Base-by-base conservation (phyloP, 2,329 filamentous ascomycete genomes). In the Bimuria novae-zelandiae region DNA sequence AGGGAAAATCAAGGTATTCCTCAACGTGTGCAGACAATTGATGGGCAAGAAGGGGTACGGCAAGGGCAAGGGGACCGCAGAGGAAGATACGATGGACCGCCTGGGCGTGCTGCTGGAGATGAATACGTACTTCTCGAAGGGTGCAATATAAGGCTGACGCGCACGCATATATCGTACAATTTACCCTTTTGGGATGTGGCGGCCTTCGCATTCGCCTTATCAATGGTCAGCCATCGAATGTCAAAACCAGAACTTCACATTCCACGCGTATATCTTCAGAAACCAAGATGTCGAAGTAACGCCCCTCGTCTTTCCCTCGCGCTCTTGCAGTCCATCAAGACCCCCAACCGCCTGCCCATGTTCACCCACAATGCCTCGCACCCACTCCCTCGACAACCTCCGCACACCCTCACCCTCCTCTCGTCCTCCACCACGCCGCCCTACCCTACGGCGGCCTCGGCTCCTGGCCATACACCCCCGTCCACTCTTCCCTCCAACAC, bases 1-100 rank as follows among this genome's bases (percentile, higher is more conserved):
- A 66, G 89, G 86, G 69, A 90, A 91, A 63, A 81, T 90, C 0
- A 81, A 84, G 22, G 82, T 89, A 0, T 94, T 96, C 63, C 80
- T 94, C 52, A 87, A 79, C 42, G 89, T 89, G 1, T 94, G 84
- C 69, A 82, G 80, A 54, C 86, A 81, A 1, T 78, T 89, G 66
- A 85, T 80, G 36, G 89, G 86, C 68, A 90, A 80, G 58, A 83
- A 77, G 43, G 80, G 75, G 19, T 78, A 75, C 49, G 63, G 63
- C 12, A 68, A 68, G 49, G 67, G 70, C 59, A 67, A 63, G 54
- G 64, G 71, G 57, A 73, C 68, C 22, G 72, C 56, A 47, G 76
- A 79, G 29, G 78, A 79, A 51, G 88, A 85, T 70, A 82, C 85
- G 44, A 82, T 92, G 65, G 83, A 85, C 41, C 84, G 88, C 64